Conservation (phyloP, 2,329 filamentous ascomycete species). For the Rachicladosporium sp. region DNA sequence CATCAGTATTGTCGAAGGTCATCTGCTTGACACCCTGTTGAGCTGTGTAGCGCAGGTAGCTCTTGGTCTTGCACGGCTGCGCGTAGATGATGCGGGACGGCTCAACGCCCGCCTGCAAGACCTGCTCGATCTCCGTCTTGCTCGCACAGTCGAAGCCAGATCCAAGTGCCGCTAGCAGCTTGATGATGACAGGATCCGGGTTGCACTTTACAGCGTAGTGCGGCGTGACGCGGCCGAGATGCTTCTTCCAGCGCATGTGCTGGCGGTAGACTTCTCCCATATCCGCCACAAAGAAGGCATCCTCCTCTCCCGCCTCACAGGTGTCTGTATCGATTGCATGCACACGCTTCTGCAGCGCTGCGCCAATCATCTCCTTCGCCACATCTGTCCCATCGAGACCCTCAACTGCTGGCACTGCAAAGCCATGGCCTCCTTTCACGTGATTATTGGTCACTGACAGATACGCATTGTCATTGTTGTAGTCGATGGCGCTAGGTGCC, state of each 20-base stretch:
- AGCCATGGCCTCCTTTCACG: conserved; percentile 5
- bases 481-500: conserved; percentile 56
- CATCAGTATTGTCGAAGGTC: conserved; percentile 98
- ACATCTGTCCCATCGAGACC: conserved; percentile 38
- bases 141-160: conserved; percentile 97
- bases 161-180: conserved; percentile 75
- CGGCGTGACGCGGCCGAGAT: conserved; percentile 81
- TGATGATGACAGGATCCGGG: conserved; percentile 78
- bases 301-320: conserved; percentile 87
- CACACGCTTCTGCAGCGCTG: conserved; percentile 76
- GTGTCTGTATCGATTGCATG: conserved; percentile 72
- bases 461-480: conserved; percentile 24
- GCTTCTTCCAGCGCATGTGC: conserved; percentile 95
- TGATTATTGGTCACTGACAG: conserved; percentile 26
- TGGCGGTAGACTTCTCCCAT: conserved; percentile 97
- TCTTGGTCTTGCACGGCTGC: conserved; percentile 98
- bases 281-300: conserved; percentile 96
- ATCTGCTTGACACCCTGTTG: conserved; percentile 84
- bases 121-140: conserved; percentile 91
- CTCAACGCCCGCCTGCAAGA: conserved; percentile 69
- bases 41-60: conserved; percentile 84
- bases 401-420: conserved; percentile 16
- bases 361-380: conserved; percentile 71
- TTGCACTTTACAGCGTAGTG: conserved; percentile 99
- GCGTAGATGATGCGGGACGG: conserved; percentile 94